Evolutionary conservation across 1,284 basidiomycete genomes (phyloP).

Genomic region (Cutaneotrichosporon arboriforme): DNA sequence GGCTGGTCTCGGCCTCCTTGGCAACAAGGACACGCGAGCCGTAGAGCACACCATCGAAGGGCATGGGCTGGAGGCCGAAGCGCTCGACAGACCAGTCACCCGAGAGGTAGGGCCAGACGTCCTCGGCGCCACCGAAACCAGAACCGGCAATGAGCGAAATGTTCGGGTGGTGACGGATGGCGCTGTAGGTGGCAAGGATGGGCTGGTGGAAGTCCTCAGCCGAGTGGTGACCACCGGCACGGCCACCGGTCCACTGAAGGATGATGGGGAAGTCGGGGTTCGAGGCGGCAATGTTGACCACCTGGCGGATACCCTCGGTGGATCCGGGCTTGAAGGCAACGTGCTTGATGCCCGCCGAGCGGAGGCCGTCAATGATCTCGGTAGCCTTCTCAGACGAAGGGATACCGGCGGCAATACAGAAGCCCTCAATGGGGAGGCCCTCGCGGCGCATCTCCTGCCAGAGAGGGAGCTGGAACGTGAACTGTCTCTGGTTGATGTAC

Average conservation of each 20-base stretch:
- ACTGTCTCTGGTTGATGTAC: conserved; percentile 98
- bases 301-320: conserved; percentile 93
- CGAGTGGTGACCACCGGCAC: conserved; percentile 97
- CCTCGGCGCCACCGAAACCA: conserved; percentile 91
- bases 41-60: conserved; percentile 95
- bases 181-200: conserved; percentile 79
- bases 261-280: conserved; percentile 98
- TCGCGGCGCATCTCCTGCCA: conserved; percentile 97
- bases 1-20: conserved; percentile 91
- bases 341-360: conserved; percentile 79
- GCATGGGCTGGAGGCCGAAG: conserved; percentile 92
- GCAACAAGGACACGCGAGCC: conserved; percentile 97
- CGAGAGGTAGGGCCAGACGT: conserved; percentile 93
- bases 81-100: conserved; percentile 86
- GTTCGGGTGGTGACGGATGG: conserved; percentile 84
- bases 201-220: conserved; percentile 99
- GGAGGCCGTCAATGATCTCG: conserved; percentile 79
- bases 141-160: conserved; percentile 91
- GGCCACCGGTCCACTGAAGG: conserved; percentile 97
- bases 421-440: conserved; percentile 91
- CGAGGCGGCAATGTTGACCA: conserved; percentile 87
- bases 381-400: conserved; percentile 88
- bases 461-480: conserved; percentile 90
- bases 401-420: conserved; percentile 95
- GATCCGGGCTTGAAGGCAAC: conserved; percentile 97